Base-by-base conservation (phyloP, 2,329 filamentous ascomycete species). In the Paraphoma chrysanthemicola region DNA sequence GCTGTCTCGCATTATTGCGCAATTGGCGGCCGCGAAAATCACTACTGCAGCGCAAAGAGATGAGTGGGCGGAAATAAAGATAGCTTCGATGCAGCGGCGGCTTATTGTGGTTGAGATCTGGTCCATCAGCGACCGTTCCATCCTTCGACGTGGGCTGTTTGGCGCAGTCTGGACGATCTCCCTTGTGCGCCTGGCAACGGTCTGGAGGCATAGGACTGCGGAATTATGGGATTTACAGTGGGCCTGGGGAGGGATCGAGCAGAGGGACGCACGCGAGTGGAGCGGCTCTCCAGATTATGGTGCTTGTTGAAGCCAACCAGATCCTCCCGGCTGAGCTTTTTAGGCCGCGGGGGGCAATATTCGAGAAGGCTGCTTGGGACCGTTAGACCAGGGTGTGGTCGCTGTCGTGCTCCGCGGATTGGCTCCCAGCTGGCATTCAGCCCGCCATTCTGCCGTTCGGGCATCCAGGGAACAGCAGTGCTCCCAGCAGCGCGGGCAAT, bases 361-460 rank as follows among this genome's bases (percentile, higher is more conserved):
- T 57, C 51, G 18, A 51, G 51, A 48, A 44, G 16, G 43, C 33
- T 58, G 47, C 56, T 52, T 44, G 47, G 30, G 55, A 30, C 51
- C 41, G 48, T 51, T 54, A 30, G 56, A 49, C 56, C 33, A 30
- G 30, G 23, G 14, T 8, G 12, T 23, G 23, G 3, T 23, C 23
- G 23, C 23, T 23, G 23, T 23, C n/a, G n/a, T 44, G 44, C n/a
- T 42, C 39, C 39, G 39, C 39, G 39, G 39, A 42, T 42, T 47
- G 39, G 41, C 17, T 43, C 30, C 46, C 42, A 33, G 56, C 47
- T 45, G 45, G 38, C 41, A 31, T 53, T 59, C 57, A 56, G 53
- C 49, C 53, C 50, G 51, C 30, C 31, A 28, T 43, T 54, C 36
- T 48, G 42, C 46, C 53, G 46, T 43, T 51, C 5, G 30, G 30